Evolutionary conservation across 2,329 filamentous ascomycete genomes (phyloP).

Genomic region (Botrytis hyacinthi): DNA sequence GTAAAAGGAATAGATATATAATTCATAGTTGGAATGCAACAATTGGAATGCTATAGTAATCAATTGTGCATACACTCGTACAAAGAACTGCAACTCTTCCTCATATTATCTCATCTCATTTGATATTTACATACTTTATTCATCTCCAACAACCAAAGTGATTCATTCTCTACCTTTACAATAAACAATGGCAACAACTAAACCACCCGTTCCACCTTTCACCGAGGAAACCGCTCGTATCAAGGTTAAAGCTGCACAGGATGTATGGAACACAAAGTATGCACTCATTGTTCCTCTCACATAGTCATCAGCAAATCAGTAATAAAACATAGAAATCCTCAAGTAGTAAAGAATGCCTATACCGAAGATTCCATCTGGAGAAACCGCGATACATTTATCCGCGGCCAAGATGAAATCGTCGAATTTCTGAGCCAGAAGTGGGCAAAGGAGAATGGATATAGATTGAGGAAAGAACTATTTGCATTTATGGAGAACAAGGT

Average conservation of each 20-base stretch:
- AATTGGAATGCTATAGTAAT: not conserved
- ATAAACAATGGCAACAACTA: slow-evolving; percentile 22
- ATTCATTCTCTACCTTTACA: not conserved
- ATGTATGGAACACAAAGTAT: slow-evolving; percentile 77
- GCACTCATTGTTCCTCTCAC: slow-evolving; percentile 21
- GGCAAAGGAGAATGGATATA: slow-evolving; percentile 68
- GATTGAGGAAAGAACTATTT: slow-evolving; percentile 80
- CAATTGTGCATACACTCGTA: not conserved
- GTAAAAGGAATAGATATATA: not conserved
- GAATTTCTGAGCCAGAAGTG: slow-evolving; percentile 71
- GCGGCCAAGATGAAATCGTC: slow-evolving; percentile 65
- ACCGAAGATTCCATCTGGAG: slow-evolving; percentile 77
- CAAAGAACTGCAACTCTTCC: not conserved
- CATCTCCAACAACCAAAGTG: not conserved
- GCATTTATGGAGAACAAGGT: slow-evolving; percentile 67
- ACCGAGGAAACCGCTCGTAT: slow-evolving; percentile 66
- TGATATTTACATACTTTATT: not conserved
- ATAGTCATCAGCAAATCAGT: not conserved
- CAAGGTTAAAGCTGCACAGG: slow-evolving; percentile 83
- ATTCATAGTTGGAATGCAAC: not conserved
- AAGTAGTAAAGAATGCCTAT: slow-evolving; percentile 67
- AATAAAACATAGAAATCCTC: slow-evolving; percentile 55
- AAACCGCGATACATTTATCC: slow-evolving; percentile 69
- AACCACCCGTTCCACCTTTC: slow-evolving; percentile 66
- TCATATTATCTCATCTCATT: not conserved